These are phyloP conservation scores for Hylodesmum podocarpum DNA, from an alignment of 306 rosid species.

Conservation along the genomic window DNA sequence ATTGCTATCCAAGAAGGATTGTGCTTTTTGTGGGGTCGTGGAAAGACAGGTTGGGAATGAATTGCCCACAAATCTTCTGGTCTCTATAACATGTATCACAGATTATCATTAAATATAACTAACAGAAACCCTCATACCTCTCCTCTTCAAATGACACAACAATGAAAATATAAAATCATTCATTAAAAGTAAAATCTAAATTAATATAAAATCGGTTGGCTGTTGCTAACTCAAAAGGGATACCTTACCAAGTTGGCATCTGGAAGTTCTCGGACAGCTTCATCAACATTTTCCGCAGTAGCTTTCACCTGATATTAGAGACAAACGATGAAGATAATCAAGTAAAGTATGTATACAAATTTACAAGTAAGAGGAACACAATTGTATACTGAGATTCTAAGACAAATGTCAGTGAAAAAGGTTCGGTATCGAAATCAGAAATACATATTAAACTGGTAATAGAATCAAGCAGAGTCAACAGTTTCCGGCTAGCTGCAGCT, in stretches of 20 bases:
- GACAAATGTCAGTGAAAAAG: conserved; percentile 2
- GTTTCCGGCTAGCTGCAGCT: neutral
- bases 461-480: neutral
- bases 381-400: neutral
- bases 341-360: neutral
- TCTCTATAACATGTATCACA: conserved; percentile 54
- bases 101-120: neutral
- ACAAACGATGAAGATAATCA: conserved; percentile 9
- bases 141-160: conserved; percentile 16
- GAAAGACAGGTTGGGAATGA: conserved; percentile 77
- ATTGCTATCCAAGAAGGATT: conserved; percentile 89
- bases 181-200: neutral
- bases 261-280: conserved; percentile 97
- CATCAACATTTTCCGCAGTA: conserved; percentile 83
- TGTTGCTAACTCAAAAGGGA: conserved; percentile 35
- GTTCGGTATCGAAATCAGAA: neutral
- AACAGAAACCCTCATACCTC: neutral
- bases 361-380: neutral
- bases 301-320: conserved; percentile 68
- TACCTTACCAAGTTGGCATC: conserved; percentile 99
- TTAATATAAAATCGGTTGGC: neutral
- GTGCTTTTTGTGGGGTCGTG: conserved; percentile 81
- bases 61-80: conserved; percentile 95
- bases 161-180: neutral
- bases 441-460: neutral